Conservation (phyloP, 1,139 yeast species). For the Zygoascus hellenicus region DNA sequence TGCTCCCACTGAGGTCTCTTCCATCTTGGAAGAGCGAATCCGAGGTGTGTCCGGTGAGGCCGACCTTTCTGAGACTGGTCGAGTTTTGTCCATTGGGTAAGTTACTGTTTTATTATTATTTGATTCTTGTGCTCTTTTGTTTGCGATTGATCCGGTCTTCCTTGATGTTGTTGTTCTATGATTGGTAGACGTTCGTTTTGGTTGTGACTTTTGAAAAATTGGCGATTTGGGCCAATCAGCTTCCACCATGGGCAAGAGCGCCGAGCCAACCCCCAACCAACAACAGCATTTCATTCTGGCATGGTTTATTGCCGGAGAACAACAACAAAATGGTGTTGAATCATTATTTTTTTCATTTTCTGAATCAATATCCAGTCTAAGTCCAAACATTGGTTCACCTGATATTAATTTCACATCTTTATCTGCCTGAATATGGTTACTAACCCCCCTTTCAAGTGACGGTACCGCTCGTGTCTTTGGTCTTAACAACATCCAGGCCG, state of each 20-base stretch:
- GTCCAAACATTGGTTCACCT: background rate
- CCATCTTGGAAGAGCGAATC: conserved; percentile 98
- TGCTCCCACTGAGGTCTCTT: conserved; percentile 98
- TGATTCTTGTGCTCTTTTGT: conserved; percentile 1
- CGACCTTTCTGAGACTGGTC: conserved; percentile 98
- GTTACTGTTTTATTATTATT: conserved; percentile 31
- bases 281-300: background rate
- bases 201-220: conserved; percentile 6
- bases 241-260: conserved; percentile 1
- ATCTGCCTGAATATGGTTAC: too few relatives aligned
- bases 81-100: conserved; percentile 95
- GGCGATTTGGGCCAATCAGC: conserved; percentile 14
- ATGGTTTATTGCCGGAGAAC: too few relatives aligned
- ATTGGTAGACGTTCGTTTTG: background rate
- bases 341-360: too few relatives aligned
- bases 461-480: conserved; percentile 99
- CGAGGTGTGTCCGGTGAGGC: conserved; percentile 98
- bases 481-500: conserved; percentile 99
- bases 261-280: conserved; percentile 4
- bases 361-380: background rate
- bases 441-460: conserved; percentile 51
- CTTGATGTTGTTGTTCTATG: background rate
- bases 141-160: background rate
- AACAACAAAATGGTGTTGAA: too few relatives aligned
- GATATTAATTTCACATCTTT: background rate